phyloP scores from a whole-genome alignment of 768 basidiomycete species.

The Suillus bovinus region DNA sequence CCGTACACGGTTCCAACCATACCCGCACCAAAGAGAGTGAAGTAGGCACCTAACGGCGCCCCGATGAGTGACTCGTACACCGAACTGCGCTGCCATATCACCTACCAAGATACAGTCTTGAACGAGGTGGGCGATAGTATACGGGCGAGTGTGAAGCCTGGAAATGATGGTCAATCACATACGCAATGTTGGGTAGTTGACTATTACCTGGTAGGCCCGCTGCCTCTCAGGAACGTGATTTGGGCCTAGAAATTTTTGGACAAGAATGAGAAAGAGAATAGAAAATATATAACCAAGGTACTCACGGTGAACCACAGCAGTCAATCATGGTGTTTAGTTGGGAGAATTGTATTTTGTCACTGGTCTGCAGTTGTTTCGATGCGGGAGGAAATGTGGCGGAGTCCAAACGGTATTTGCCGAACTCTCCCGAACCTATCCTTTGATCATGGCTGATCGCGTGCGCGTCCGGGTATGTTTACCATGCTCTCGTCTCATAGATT shows the following conservation, averaged over 20 bases:
- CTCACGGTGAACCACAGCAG: constrained; percentile 68
- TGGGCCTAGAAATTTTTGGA: constrained; percentile 45
- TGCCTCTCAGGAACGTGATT: constrained; percentile 69
- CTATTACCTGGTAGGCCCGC: constrained; percentile 60
- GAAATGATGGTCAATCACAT: constrained; percentile 12
- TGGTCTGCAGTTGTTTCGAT: constrained; percentile 19
- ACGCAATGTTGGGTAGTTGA: background rate
- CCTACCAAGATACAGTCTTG: constrained; percentile 65
- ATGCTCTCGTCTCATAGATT: constrained; percentile 12
- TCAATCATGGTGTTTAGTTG: constrained; percentile 48
- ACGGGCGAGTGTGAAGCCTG: constrained; percentile 49
- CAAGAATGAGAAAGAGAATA: background rate
- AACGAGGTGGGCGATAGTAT: constrained; percentile 61
- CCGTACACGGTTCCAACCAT: constrained; percentile 55
- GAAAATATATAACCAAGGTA: constrained; percentile 9
- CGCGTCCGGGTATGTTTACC: constrained; percentile 68
- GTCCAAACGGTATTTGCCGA: constrained; percentile 41
- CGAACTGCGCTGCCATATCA: constrained; percentile 6
- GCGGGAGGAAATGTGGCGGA: constrained; percentile 22
- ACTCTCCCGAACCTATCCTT: constrained; percentile 38
- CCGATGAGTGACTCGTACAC: constrained; percentile 7
- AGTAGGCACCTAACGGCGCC: constrained; percentile 49
- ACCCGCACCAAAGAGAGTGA: constrained; percentile 52
- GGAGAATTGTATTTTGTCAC: constrained; percentile 2
- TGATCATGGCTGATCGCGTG: constrained; percentile 67